Percentiles rank a stretch among this genome's conserved stretches.
Conservation (phyloP, 352 stramenopile species). For the Pythium aquatile region DNA sequence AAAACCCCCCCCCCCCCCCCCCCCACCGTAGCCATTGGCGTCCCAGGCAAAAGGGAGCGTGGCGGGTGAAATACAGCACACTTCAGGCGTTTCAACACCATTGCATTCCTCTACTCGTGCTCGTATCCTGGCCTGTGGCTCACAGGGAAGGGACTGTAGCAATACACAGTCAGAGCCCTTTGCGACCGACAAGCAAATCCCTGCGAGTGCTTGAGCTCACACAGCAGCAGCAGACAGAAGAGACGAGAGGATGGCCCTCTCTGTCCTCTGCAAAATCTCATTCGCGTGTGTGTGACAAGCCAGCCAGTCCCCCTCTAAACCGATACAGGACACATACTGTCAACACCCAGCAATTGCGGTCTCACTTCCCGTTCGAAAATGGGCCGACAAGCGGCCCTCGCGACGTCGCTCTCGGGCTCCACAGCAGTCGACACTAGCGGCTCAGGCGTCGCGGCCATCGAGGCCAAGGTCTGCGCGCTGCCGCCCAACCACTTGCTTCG, state of each 20-base stretch:
- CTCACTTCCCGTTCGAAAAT: neutral
- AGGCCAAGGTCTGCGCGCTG: neutral
- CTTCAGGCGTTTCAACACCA: too few species aligned
- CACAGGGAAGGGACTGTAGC: too few species aligned
- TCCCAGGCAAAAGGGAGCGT: too few species aligned
- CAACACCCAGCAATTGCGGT: too few species aligned
- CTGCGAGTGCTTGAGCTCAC: too few species aligned
- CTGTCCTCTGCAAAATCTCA: neutral
- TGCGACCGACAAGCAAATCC: too few species aligned
- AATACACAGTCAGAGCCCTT: too few species aligned
- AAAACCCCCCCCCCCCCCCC: neutral
- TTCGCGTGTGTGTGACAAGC: neutral
- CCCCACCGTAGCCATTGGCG: neutral
- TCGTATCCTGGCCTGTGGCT: too few species aligned
- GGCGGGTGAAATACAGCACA: too few species aligned
- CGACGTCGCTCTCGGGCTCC: neutral
- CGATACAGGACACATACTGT: neutral
- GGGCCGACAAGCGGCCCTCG: neutral
- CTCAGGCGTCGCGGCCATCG: neutral
- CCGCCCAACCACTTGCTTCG: neutral
- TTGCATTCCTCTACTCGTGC: too few species aligned
- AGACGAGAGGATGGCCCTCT: too few species aligned
- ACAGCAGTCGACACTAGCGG: neutral
- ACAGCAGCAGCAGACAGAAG: too few species aligned
- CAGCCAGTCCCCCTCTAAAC: neutral